Percentiles rank a stretch among this genome's conserved stretches.
Conservation (phyloP, 2,329 filamentous ascomycete genomes). For the Chaetomium globosum region DNA sequence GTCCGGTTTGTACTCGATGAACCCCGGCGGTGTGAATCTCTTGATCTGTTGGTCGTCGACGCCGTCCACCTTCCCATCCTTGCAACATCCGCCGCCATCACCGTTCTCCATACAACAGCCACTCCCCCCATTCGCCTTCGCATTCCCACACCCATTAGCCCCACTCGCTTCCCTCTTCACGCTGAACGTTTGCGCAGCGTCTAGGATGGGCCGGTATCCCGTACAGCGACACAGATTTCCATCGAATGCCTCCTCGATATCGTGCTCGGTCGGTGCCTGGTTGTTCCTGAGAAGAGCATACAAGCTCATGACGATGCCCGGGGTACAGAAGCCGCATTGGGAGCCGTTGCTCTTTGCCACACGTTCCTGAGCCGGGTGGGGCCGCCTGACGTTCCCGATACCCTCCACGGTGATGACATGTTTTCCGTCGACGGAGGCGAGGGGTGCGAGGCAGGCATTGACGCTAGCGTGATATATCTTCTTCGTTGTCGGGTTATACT, state of each 20-base stretch:
- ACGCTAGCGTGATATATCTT: slow-evolving; percentile 95
- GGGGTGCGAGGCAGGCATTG: slow-evolving; percentile 90
- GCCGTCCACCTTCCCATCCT: slow-evolving; percentile 57
- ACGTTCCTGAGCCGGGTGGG: slow-evolving; percentile 87
- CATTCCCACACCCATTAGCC: slow-evolving; percentile 65
- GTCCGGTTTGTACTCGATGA: slow-evolving; percentile 91
- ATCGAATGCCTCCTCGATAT: slow-evolving; percentile 95
- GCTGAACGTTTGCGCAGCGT: slow-evolving; percentile 89
- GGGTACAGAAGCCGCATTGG: slow-evolving; percentile 93
- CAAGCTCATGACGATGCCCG: slow-evolving; percentile 96
- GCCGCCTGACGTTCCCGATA: slow-evolving; percentile 82
- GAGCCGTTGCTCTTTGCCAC: slow-evolving; percentile 90
- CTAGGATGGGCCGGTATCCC: slow-evolving; percentile 89
- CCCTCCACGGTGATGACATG: slow-evolving; percentile 98
- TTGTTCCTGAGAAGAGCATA: slow-evolving; percentile 92
- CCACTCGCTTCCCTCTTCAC: slow-evolving; percentile 44
- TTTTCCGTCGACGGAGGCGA: slow-evolving; percentile 93
- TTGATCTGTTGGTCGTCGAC: slow-evolving; percentile 61
- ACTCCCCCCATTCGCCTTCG: slow-evolving; percentile 44
- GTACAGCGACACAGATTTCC: slow-evolving; percentile 96
- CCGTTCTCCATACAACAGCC: slow-evolving; percentile 68
- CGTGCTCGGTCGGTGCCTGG: slow-evolving; percentile 72
- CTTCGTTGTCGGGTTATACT: slow-evolving; percentile 89
- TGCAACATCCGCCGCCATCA: slow-evolving; percentile 66
- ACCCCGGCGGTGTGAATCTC: slow-evolving; percentile 80